Evolutionary conservation across 495 filamentous ascomycete genomes (phyloP).

Genomic region (Daldinia decipiens): DNA sequence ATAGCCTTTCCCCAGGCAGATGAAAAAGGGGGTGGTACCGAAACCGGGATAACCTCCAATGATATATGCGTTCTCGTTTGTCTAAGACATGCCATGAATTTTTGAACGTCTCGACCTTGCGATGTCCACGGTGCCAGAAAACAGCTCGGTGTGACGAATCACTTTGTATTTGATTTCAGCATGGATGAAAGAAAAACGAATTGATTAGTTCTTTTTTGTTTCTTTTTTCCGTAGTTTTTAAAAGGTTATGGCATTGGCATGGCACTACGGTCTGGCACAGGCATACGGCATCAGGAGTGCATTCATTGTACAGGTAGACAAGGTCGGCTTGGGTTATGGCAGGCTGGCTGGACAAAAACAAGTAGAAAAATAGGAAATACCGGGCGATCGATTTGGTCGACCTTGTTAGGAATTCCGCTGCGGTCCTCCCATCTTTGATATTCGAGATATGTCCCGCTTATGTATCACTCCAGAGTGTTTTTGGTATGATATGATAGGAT

Average conservation of each 20-base stretch:
- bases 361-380: slow-evolving; percentile 35
- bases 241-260: slow-evolving; percentile 41
- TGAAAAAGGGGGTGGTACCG: slow-evolving; percentile 15
- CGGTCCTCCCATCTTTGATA: not conserved
- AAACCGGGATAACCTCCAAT: slow-evolving; percentile 21
- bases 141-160: slow-evolving; percentile 36
- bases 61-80: slow-evolving; percentile 46
- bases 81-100: slow-evolving; percentile 31
- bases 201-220: slow-evolving; percentile 25
- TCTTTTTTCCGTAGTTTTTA: slow-evolving; percentile 11
- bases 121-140: slow-evolving; percentile 26
- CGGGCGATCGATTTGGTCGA: slow-evolving; percentile 26
- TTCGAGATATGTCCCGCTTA: slow-evolving; percentile 12
- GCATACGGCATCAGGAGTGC: slow-evolving; percentile 40
- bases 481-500: slow-evolving; percentile 5
- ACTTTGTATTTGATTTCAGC: slow-evolving; percentile 28
- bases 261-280: slow-evolving; percentile 32
- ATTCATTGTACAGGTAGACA: slow-evolving; percentile 46
- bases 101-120: slow-evolving; percentile 30
- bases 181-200: slow-evolving; percentile 26
- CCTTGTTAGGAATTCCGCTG: slow-evolving; percentile 20
- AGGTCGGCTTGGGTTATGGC: slow-evolving; percentile 34
- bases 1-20: slow-evolving; percentile 22
- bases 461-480: not conserved
- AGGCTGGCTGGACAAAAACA: slow-evolving; percentile 32